Evolutionary conservation across 768 basidiomycete species (phyloP).

Genomic region (Phallus indusiatus): DNA sequence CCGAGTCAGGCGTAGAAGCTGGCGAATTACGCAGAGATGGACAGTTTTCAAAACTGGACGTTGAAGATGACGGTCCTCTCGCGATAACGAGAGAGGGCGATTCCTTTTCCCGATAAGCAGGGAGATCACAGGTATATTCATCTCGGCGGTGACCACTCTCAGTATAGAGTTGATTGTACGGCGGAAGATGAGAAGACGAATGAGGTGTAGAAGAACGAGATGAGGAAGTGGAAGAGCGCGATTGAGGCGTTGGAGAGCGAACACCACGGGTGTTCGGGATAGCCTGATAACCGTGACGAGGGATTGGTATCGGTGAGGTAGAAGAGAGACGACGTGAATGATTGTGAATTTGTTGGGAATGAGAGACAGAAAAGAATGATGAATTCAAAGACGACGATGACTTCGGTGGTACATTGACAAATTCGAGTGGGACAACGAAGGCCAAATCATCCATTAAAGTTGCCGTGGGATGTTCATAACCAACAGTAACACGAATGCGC

Average conservation of each 20-base stretch:
- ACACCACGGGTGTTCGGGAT: constrained; percentile 1
- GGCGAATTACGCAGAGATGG: not conserved
- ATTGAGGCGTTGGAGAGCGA: constrained; percentile 9
- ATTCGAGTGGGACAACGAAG: constrained; percentile 40
- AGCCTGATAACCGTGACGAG: constrained; percentile 11
- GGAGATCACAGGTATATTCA: constrained; percentile 54
- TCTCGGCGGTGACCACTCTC: constrained; percentile 63
- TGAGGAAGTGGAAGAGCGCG: constrained; percentile 3
- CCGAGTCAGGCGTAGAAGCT: not conserved
- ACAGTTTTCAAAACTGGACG: not conserved
- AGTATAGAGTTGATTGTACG: constrained; percentile 73
- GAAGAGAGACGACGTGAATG: not conserved
- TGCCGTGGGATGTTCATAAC: constrained; percentile 36
- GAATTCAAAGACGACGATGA: constrained; percentile 8
- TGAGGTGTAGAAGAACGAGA: constrained; percentile 12
- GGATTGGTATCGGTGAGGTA: constrained; percentile 1
- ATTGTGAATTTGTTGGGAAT: not conserved
- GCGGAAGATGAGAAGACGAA: constrained; percentile 39
- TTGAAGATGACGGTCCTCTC: not conserved
- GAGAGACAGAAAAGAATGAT: not conserved
- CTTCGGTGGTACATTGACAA: constrained; percentile 35
- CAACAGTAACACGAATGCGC: constrained; percentile 42
- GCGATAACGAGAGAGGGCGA: not conserved
- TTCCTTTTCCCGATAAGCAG: constrained; percentile 34
- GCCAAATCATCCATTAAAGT: constrained; percentile 19